A percentile compares a stretch with the other conserved stretches of the same genome.
phyloP scores from a whole-genome alignment of 1,284 basidiomycete genomes.

The Fomes fomentarius region DNA sequence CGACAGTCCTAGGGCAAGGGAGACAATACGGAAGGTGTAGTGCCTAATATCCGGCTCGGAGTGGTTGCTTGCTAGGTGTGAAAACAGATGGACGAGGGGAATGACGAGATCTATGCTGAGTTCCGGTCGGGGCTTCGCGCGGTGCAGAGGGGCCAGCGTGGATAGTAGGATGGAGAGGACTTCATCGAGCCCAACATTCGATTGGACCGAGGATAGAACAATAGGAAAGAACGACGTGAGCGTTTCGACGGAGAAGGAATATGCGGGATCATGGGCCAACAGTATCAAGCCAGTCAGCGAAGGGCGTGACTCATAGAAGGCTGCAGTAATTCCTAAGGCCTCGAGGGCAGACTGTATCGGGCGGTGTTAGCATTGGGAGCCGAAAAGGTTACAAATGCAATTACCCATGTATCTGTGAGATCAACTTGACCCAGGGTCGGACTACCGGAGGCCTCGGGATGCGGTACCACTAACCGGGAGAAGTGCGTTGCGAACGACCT shows the following conservation, averaged over 20 bases:
- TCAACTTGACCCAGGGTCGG: not conserved
- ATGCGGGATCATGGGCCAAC: slow-evolving; percentile 45
- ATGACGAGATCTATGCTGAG: slow-evolving; percentile 48
- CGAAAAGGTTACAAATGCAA: not conserved
- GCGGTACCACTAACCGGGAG: slow-evolving; percentile 35
- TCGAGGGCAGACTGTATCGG: slow-evolving; percentile 26
- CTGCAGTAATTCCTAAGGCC: slow-evolving; percentile 22
- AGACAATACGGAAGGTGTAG: slow-evolving; percentile 60
- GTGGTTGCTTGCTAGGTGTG: slow-evolving; percentile 60
- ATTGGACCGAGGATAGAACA: slow-evolving; percentile 53
- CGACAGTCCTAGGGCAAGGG: slow-evolving; percentile 49
- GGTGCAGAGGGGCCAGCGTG: slow-evolving; percentile 38
- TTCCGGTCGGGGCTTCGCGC: slow-evolving; percentile 24
- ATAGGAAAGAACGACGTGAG: slow-evolving; percentile 46
- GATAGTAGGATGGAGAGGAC: slow-evolving; percentile 56
- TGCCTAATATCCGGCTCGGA: slow-evolving; percentile 60
- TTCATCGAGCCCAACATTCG: slow-evolving; percentile 57
- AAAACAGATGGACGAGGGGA: slow-evolving; percentile 52
- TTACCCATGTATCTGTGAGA: slow-evolving; percentile 20
- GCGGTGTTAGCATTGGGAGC: not conserved
- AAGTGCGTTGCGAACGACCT: slow-evolving; percentile 49
- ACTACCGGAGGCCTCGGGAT: not conserved
- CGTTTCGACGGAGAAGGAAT: slow-evolving; percentile 20
- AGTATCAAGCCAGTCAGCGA: slow-evolving; percentile 48
- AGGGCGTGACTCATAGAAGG: slow-evolving; percentile 19